Conservation (phyloP, 148 eudicot species). For the Dysphania ambrosioides region DNA sequence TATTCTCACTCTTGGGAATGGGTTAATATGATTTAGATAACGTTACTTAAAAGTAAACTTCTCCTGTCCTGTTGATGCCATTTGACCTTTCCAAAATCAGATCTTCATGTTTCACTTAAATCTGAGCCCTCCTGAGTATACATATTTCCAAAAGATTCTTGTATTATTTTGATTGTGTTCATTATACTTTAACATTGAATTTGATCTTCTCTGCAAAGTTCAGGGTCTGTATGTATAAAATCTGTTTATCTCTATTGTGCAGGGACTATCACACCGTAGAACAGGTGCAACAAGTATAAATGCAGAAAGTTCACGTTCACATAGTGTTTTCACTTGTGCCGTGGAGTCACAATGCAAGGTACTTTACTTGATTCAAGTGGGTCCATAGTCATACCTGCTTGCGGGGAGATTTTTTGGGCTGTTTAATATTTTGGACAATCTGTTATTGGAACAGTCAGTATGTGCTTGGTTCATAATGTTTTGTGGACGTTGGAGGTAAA, state of each 20-base stretch:
- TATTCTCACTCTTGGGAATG: background rate
- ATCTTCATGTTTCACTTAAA: background rate
- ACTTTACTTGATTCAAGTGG: slow-evolving; percentile 9
- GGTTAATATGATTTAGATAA: background rate
- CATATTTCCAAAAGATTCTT: background rate
- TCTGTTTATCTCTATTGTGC: slow-evolving; percentile 20
- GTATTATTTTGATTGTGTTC: background rate
- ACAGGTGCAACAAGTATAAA: slow-evolving; percentile 88
- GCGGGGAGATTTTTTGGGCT: background rate
- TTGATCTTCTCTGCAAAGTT: background rate
- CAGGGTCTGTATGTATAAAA: slow-evolving; percentile 1
- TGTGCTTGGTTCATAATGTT: too few relatives aligned
- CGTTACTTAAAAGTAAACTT: background rate
- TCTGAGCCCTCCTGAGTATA: background rate
- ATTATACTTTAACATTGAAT: background rate
- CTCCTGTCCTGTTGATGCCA: background rate
- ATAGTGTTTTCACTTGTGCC: slow-evolving; percentile 93
- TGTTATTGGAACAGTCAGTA: background rate
- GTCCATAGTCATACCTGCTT: background rate
- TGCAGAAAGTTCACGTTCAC: slow-evolving; percentile 97
- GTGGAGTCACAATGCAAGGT: slow-evolving; percentile 98
- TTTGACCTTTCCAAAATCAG: background rate
- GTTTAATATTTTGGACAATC: background rate
- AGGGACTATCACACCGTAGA: slow-evolving; percentile 89
- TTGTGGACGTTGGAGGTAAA: background rate